Evolutionary conservation across 1,284 basidiomycete species (phyloP).

Genomic region (Cryptococcus floricola): DNA sequence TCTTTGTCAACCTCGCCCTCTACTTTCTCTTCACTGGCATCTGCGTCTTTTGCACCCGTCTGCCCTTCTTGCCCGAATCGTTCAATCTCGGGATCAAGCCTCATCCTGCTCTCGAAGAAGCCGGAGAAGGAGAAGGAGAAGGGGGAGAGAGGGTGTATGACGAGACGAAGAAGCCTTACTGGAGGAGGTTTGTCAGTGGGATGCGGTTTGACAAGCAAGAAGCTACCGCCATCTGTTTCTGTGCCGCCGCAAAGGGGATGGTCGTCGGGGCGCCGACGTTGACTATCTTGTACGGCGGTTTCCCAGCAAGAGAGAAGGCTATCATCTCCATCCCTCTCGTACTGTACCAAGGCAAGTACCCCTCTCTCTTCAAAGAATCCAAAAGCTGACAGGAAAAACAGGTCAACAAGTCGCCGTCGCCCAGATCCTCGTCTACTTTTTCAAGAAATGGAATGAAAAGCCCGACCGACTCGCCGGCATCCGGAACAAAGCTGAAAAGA

Average conservation of each 20-base stretch:
- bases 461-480: conserved; percentile 8
- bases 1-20: conserved; percentile 21
- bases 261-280: conserved; percentile 26
- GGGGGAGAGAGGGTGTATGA: neutral
- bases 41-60: conserved; percentile 17
- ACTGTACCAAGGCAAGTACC: conserved; percentile 21
- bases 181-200: conserved; percentile 3
- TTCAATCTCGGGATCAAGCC: conserved; percentile 2
- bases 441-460: conserved; percentile 18
- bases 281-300: conserved; percentile 24
- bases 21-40: conserved; percentile 21
- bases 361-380: neutral
- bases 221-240: conserved; percentile 29
- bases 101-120: neutral
- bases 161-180: neutral
- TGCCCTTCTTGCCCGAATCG: conserved; percentile 15
- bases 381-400: conserved; percentile 2
- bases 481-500: neutral
- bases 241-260: conserved; percentile 27
- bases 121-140: neutral
- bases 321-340: conserved; percentile 24
- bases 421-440: conserved; percentile 17
- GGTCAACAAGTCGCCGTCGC: conserved; percentile 20
- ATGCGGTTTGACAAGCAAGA: conserved; percentile 18
- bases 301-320: conserved; percentile 16